Base-by-base conservation (phyloP, 1,139 yeast species). In the Debaryomyces subglobosus region DNA sequence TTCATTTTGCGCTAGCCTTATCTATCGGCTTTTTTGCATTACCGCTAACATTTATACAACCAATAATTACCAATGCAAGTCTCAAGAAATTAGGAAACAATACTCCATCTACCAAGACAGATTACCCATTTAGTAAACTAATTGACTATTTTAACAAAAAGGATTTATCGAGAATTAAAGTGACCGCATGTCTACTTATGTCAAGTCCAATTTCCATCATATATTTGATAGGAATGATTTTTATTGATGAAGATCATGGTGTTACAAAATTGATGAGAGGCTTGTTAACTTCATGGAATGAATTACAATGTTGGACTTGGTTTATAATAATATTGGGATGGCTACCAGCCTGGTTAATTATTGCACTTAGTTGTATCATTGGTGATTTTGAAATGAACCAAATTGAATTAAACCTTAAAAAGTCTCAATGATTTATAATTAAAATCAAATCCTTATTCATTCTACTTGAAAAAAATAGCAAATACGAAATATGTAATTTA, bases 221-320 rank as follows among this genome's bases (percentile, higher is more conserved):
- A n/a, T 64, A 63, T 33, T 51, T 71, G 8, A 67, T 69, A 30
- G 76, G 77, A 3, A 56, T 54, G 13, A 57, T 61, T 25, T 61
- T 71, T 46, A 61, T 69, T 16, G 66, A 69, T 24, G 68, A 59
- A 7, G 56, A 58, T 13, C 63, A 65, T 9, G 67, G 79, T 1
- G 64, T 77, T 3, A 62, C 67, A 20, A 64, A 64, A 41, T 52
- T 86, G 43, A 67, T 80, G 56, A 63, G 67, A 27, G 82, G 84
- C 1, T 69, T 89, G 23, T 64, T 84, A 13, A 72, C 79, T 24
- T 82, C 91, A 1, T 89, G 94, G 88, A 63, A 72, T 32, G 82
- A 85, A 34, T 69, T 89, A 48, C 89, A 86, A 53, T 85, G 89
- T 53, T 90, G 96, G 95, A 89, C 96, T 0, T 90, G 96, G 96